Percentiles rank a stretch among this genome's conserved stretches.
Evolutionary conservation across 352 stramenopile genomes (phyloP).

Genomic region (Phytophthora pseudosyringae): DNA sequence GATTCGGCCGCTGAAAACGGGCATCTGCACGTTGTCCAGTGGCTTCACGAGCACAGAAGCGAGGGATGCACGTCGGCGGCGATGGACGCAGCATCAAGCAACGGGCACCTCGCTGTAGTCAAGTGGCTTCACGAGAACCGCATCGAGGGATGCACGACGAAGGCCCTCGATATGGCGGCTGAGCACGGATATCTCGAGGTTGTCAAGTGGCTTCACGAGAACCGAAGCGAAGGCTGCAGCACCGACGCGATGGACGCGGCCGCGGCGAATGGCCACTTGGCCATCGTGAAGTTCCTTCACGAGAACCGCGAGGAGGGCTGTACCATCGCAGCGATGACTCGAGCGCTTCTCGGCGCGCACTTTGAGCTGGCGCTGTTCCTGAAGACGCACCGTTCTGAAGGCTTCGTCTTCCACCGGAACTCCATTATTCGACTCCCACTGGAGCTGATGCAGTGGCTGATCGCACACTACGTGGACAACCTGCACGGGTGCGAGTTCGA

Average conservation of each 20-base stretch:
- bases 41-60: conserved; percentile 45
- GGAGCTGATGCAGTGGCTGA: conserved; percentile 39
- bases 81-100: conserved; percentile 28
- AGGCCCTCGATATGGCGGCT: conserved; percentile 37
- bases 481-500: conserved; percentile 35
- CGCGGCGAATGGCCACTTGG: conserved; percentile 29
- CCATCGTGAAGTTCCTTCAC: conserved; percentile 32
- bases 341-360: conserved; percentile 29
- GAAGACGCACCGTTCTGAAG: conserved; percentile 24
- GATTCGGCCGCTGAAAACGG: conserved; percentile 48
- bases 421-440: conserved; percentile 35
- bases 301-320: conserved; percentile 35
- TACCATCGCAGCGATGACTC: conserved; percentile 30
- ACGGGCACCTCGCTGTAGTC: conserved; percentile 37
- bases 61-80: conserved; percentile 41
- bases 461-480: conserved; percentile 24
- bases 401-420: conserved; percentile 26
- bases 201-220: conserved; percentile 38
- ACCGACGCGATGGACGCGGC: conserved; percentile 33
- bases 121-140: conserved; percentile 43
- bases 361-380: conserved; percentile 37
- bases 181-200: conserved; percentile 36
- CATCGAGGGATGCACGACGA: conserved; percentile 29
- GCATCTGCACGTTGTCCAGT: conserved; percentile 46
- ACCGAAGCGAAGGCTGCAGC: conserved; percentile 34